Conservation (phyloP, 768 basidiomycete genomes). For the Pleurotus pulmonarius region DNA sequence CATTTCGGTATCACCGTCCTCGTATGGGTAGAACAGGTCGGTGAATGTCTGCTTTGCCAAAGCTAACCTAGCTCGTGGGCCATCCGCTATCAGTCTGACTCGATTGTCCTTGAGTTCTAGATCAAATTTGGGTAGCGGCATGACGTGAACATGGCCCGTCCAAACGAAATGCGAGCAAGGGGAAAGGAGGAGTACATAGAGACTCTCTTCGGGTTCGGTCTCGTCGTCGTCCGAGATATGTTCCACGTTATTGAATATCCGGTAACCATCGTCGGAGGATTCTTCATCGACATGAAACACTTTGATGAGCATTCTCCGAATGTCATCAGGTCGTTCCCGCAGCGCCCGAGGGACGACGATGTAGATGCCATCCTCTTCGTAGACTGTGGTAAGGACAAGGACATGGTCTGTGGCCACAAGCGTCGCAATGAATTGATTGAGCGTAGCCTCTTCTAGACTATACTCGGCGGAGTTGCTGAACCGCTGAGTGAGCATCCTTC, state of each 20-base stretch:
- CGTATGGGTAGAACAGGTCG: slow-evolving; percentile 56
- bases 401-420: slow-evolving; percentile 87
- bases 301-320: slow-evolving; percentile 77
- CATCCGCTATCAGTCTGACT: slow-evolving; percentile 91
- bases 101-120: slow-evolving; percentile 82
- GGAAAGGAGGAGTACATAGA: slow-evolving; percentile 84
- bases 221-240: slow-evolving; percentile 39
- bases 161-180: slow-evolving; percentile 86
- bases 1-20: slow-evolving; percentile 34
- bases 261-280: slow-evolving; percentile 50
- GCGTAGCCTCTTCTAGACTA: slow-evolving; percentile 64
- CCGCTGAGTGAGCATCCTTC: slow-evolving; percentile 71
- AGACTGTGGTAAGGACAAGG: slow-evolving; percentile 84
- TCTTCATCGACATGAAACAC: slow-evolving; percentile 78
- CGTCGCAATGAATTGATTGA: slow-evolving; percentile 76
- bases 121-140: slow-evolving; percentile 73
- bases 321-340: slow-evolving; percentile 69
- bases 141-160: slow-evolving; percentile 83
- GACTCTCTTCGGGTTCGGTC: slow-evolving; percentile 45
- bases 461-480: slow-evolving; percentile 96
- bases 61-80: slow-evolving; percentile 70
- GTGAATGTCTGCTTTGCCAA: slow-evolving; percentile 75
- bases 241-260: slow-evolving; percentile 31
- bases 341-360: slow-evolving; percentile 80
- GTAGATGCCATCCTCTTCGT: slow-evolving; percentile 90